Conservation (phyloP, 257 asterid genomes). For the Solanum chilense region DNA sequence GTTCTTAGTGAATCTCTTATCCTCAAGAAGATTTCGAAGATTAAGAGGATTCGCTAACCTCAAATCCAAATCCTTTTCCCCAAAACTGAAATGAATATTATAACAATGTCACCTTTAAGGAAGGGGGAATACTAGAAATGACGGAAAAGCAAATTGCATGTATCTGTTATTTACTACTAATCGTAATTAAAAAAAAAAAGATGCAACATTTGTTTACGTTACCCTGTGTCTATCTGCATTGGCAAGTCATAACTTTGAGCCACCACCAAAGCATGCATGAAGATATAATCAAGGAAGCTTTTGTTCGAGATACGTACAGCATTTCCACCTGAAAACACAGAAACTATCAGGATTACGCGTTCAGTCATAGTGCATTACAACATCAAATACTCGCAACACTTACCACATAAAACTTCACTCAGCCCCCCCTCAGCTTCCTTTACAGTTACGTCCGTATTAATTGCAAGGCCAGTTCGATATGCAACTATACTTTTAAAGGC, state of each 20-base stretch:
- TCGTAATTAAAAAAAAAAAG: neutral
- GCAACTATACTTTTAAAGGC: slow-evolving; percentile 92
- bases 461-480: slow-evolving; percentile 85
- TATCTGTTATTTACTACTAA: neutral
- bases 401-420: slow-evolving; percentile 45
- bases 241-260: slow-evolving; percentile 69
- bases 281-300: slow-evolving; percentile 62
- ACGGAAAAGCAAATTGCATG: neutral
- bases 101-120: neutral
- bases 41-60: slow-evolving; percentile 73
- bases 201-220: neutral
- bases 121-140: neutral
- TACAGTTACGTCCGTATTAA: slow-evolving; percentile 44
- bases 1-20: slow-evolving; percentile 53
- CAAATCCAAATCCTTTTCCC: slow-evolving; percentile 85
- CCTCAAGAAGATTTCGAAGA: slow-evolving; percentile 82
- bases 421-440: slow-evolving; percentile 79
- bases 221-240: slow-evolving; percentile 98
- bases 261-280: slow-evolving; percentile 63
- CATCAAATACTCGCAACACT: neutral
- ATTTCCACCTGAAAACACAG: slow-evolving; percentile 43
- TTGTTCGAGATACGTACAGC: slow-evolving; percentile 66
- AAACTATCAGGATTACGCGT: slow-evolving; percentile 8
- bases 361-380: neutral
- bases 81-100: slow-evolving; percentile 38